A percentile compares a stretch with the other conserved stretches of the same genome.
Evolutionary conservation across 2,329 filamentous ascomycete species (phyloP).

Genomic region (Fusarium annulatum): DNA sequence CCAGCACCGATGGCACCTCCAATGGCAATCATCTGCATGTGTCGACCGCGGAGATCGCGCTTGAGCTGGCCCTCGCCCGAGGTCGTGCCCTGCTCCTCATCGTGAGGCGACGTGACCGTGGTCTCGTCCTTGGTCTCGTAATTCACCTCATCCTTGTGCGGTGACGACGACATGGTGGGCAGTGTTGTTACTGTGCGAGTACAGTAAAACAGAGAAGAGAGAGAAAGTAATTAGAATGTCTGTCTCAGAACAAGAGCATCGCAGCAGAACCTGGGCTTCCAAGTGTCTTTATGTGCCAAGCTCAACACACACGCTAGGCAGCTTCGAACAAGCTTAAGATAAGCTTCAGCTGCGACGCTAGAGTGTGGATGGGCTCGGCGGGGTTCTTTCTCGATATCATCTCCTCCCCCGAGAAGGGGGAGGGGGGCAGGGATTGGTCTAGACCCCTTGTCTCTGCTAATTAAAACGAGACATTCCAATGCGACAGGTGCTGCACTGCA

Average conservation of each 20-base stretch:
- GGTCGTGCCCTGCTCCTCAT: conserved; percentile 23
- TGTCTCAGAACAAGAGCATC: neutral
- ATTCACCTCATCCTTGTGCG: conserved; percentile 26
- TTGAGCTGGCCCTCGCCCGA: conserved; percentile 31
- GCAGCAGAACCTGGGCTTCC: neutral
- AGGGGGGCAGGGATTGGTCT: conserved; percentile 9
- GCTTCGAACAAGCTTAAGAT: conserved; percentile 28
- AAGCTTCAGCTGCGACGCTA: conserved; percentile 19
- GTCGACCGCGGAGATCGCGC: conserved; percentile 80
- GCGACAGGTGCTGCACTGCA: neutral
- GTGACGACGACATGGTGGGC: conserved; percentile 17
- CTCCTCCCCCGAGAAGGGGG: conserved; percentile 14
- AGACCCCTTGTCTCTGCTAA: conserved; percentile 2
- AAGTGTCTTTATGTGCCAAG: conserved; percentile 22
- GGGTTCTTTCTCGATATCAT: conserved; percentile 23
- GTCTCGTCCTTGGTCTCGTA: conserved; percentile 27
- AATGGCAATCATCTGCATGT: conserved; percentile 98
- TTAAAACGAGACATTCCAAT: conserved; percentile 6
- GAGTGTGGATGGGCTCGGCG: neutral
- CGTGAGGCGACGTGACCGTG: conserved; percentile 15
- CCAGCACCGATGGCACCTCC: conserved; percentile 72
- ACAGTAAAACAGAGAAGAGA: neutral
- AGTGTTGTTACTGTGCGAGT: neutral
- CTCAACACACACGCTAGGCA: neutral
- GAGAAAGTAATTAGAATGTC: neutral